Conservation (phyloP, 176 grass and related monocot species). For the Bonia amplexicaulis region DNA sequence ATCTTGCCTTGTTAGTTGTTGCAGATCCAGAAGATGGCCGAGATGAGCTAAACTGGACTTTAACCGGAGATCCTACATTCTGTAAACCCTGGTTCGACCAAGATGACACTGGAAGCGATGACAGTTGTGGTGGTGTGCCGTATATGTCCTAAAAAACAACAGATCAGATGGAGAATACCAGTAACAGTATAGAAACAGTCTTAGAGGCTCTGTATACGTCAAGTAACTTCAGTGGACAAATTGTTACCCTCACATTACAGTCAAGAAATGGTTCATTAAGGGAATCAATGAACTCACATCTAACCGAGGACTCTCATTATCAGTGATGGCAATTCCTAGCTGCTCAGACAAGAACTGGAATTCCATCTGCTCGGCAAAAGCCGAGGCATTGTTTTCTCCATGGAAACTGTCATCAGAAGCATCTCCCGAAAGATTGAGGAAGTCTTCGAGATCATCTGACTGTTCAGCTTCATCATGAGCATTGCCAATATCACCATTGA, state of each 20-base stretch:
- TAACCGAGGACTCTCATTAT: slow-evolving; percentile 66
- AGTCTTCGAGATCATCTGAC: slow-evolving; percentile 65
- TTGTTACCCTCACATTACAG: not conserved
- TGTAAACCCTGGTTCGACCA: slow-evolving; percentile 39
- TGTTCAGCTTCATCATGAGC: slow-evolving; percentile 45
- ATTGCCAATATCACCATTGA: slow-evolving; percentile 29
- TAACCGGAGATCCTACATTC: slow-evolving; percentile 35
- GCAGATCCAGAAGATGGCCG: slow-evolving; percentile 36
- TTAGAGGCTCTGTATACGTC: not conserved
- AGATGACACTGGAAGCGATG: slow-evolving; percentile 48
- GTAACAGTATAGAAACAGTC: not conserved
- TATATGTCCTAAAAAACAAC: slow-evolving; percentile 72
- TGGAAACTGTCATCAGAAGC: slow-evolving; percentile 66
- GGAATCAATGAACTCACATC: slow-evolving; percentile 53
- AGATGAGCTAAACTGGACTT: slow-evolving; percentile 47
- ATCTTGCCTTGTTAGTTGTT: slow-evolving; percentile 64
- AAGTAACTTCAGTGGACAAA: not conserved
- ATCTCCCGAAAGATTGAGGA: slow-evolving; percentile 72
- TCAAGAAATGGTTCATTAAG: not conserved
- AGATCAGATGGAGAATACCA: not conserved
- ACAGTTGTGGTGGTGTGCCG: slow-evolving; percentile 42
- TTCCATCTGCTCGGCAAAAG: slow-evolving; percentile 73
- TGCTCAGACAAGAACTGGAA: slow-evolving; percentile 91
- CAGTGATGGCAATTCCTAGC: slow-evolving; percentile 83
- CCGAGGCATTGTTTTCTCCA: slow-evolving; percentile 49